A percentile compares a stretch with the other conserved stretches of the same genome.
phyloP scores from a whole-genome alignment of 78 protist species.

The Guillardia theta region DNA sequence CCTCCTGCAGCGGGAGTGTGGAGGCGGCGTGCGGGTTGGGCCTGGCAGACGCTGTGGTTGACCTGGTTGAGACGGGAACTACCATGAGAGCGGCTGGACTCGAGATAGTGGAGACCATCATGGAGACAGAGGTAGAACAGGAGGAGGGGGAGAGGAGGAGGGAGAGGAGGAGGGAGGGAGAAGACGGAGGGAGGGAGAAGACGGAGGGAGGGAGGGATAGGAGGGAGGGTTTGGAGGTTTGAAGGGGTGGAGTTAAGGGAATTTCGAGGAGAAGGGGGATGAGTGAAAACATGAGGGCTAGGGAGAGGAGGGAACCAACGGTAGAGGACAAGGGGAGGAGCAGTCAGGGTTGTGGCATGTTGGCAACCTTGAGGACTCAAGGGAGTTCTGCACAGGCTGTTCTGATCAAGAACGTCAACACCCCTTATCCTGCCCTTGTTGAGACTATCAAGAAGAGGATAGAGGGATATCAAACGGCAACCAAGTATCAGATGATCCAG shows the following conservation, averaged over 20 bases:
- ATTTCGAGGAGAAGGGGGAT: background rate
- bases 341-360: too few species aligned
- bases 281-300: too few species aligned
- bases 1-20: background rate
- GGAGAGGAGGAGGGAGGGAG: background rate
- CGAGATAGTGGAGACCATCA: background rate
- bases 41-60: background rate
- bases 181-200: background rate
- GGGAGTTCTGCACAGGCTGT: too few species aligned
- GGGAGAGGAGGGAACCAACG: too few species aligned
- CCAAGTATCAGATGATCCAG: slow-evolving; percentile 1
- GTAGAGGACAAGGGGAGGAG: too few species aligned
- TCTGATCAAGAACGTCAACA: background rate
- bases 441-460: background rate
- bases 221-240: background rate
- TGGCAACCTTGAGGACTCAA: too few species aligned
- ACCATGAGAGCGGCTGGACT: slow-evolving; percentile 24
- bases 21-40: slow-evolving; percentile 15
- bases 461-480: background rate
- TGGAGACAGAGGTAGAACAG: background rate
- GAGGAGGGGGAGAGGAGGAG: background rate
- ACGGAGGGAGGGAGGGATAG: background rate
- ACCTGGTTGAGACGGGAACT: slow-evolving; percentile 5
- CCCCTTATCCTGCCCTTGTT: background rate
- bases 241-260: background rate